Conservation (phyloP, 768 basidiomycete genomes). For the Agaricus sinodeliciosus region DNA sequence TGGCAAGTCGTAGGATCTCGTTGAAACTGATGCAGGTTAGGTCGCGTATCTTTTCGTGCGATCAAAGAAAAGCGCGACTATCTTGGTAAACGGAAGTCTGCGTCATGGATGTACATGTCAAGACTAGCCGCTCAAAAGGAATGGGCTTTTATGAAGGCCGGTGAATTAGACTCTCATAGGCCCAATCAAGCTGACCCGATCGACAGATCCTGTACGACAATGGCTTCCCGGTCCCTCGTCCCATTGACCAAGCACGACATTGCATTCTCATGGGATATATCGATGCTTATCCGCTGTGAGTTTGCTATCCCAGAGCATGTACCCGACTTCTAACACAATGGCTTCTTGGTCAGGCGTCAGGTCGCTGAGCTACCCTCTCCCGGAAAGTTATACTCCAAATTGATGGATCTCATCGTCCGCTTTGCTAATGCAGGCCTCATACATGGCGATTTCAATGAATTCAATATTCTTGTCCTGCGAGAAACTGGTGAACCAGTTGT, state of each 20-base stretch:
- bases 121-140: slow-evolving; percentile 95
- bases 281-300: slow-evolving; percentile 90
- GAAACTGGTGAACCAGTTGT: slow-evolving; percentile 73
- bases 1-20: not conserved
- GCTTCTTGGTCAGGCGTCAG: slow-evolving; percentile 58
- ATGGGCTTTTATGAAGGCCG: slow-evolving; percentile 97
- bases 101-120: slow-evolving; percentile 99
- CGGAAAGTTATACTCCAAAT: slow-evolving; percentile 79
- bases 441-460: slow-evolving; percentile 98
- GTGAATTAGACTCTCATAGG: not conserved
- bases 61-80: slow-evolving; percentile 98
- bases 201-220: slow-evolving; percentile 83
- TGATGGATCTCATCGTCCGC: slow-evolving; percentile 96
- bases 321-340: slow-evolving; percentile 1
- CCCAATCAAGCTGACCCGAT: not conserved
- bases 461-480: slow-evolving; percentile 91
- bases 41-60: slow-evolving; percentile 94
- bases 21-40: slow-evolving; percentile 50
- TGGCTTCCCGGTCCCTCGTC: slow-evolving; percentile 87
- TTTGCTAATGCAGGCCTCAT: slow-evolving; percentile 94
- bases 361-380: slow-evolving; percentile 79
- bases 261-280: slow-evolving; percentile 95
- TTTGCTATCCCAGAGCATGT: slow-evolving; percentile 9
- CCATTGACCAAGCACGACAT: slow-evolving; percentile 92
- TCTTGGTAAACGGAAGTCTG: slow-evolving; percentile 89